Conservation (phyloP, 1,284 basidiomycete species). For the Phenoliferia sp. region DNA sequence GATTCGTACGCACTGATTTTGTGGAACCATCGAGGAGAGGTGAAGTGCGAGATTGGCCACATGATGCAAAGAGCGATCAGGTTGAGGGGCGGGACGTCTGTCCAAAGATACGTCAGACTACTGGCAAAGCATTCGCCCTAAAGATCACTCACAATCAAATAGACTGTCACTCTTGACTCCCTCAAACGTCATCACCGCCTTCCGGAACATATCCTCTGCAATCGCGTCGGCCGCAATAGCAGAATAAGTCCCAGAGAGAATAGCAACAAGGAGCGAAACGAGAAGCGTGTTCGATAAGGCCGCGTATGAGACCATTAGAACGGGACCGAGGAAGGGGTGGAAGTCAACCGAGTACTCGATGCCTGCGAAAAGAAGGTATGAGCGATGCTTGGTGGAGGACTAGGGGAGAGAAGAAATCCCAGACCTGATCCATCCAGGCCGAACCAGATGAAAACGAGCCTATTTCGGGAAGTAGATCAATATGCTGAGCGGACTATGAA, state of each 20-base stretch:
- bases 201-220: slow-evolving; percentile 75
- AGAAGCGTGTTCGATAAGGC: slow-evolving; percentile 73
- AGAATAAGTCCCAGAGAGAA: slow-evolving; percentile 77
- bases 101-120: neutral
- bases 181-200: slow-evolving; percentile 78
- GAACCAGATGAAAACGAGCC: slow-evolving; percentile 33
- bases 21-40: slow-evolving; percentile 34
- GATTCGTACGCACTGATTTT: slow-evolving; percentile 19
- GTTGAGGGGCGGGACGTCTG: slow-evolving; percentile 36
- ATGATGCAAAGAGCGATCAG: slow-evolving; percentile 33
- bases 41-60: slow-evolving; percentile 32
- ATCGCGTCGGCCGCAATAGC: slow-evolving; percentile 59
- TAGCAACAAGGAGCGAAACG: slow-evolving; percentile 69
- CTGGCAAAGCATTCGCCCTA: neutral
- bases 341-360: slow-evolving; percentile 29
- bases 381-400: neutral
- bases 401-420: neutral
- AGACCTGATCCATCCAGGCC: slow-evolving; percentile 27
- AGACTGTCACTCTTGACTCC: slow-evolving; percentile 47
- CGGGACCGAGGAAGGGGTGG: slow-evolving; percentile 41
- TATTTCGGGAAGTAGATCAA: neutral
- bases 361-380: neutral
- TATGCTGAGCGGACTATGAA: neutral
- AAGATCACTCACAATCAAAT: slow-evolving; percentile 27
- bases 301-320: slow-evolving; percentile 77